Percentiles rank a stretch among this genome's conserved stretches.
These are phyloP conservation scores for Aspergillus latus DNA, from an alignment of 2,329 filamentous ascomycete genomes.

Conservation along the genomic window DNA sequence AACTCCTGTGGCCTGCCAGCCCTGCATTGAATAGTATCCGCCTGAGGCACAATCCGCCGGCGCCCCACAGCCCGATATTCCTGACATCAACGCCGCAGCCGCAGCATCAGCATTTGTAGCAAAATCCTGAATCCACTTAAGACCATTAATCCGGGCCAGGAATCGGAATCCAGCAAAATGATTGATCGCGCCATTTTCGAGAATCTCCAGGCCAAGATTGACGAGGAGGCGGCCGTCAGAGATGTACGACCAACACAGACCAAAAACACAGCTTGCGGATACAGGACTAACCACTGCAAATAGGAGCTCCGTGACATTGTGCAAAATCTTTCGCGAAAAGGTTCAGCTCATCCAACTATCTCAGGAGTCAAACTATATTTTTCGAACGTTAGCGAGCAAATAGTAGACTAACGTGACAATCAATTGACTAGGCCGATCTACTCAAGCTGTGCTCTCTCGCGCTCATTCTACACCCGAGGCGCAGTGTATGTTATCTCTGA, in stretches of 20 bases:
- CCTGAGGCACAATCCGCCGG: background rate
- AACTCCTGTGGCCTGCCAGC: too few relatives aligned
- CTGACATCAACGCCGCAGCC: slow-evolving; percentile 18
- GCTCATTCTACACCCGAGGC: slow-evolving; percentile 81
- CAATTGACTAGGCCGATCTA: slow-evolving; percentile 60
- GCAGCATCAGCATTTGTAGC: slow-evolving; percentile 6
- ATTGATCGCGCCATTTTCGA: slow-evolving; percentile 84
- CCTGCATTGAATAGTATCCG: background rate
- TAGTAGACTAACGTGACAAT: background rate
- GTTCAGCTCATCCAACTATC: slow-evolving; percentile 33
- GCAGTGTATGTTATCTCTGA: slow-evolving; percentile 50
- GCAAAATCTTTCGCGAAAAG: slow-evolving; percentile 76
- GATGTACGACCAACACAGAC: slow-evolving; percentile 55
- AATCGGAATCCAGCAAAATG: slow-evolving; percentile 46
- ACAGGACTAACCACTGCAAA: slow-evolving; percentile 17
- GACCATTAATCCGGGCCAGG: slow-evolving; percentile 18
- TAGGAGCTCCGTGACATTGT: slow-evolving; percentile 76
- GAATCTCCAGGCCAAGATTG: slow-evolving; percentile 82
- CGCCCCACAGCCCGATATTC: slow-evolving; percentile 20
- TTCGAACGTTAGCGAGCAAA: too few relatives aligned
- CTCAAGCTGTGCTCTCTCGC: slow-evolving; percentile 79
- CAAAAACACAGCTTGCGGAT: slow-evolving; percentile 6
- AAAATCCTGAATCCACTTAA: slow-evolving; percentile 3
- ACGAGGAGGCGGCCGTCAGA: slow-evolving; percentile 77
- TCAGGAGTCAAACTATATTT: too few relatives aligned